Evolutionary conservation across 345 rosid genomes (phyloP).

Genomic region (Balakata baccata): DNA sequence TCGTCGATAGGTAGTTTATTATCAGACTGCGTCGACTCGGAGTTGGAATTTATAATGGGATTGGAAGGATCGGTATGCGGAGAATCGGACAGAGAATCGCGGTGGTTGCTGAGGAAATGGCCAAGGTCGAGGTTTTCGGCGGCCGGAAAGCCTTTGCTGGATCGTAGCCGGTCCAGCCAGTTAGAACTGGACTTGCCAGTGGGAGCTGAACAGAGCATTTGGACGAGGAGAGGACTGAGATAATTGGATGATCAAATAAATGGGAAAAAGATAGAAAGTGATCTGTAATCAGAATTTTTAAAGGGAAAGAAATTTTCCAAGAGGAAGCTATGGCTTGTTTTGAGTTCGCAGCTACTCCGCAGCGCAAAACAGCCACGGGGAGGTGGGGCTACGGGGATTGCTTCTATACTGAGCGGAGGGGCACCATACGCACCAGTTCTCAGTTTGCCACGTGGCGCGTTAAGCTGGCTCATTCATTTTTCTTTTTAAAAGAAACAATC

Average conservation of each 20-base stretch:
- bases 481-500: too few species aligned
- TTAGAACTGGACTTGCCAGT: conserved; percentile 54
- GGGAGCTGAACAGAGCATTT: conserved; percentile 64
- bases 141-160: conserved; percentile 66
- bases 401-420: background rate
- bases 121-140: conserved; percentile 59
- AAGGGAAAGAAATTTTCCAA: background rate
- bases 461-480: too few species aligned
- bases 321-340: background rate
- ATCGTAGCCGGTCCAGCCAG: conserved; percentile 89
- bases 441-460: background rate
- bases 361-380: background rate
- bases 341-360: background rate
- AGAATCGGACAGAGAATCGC: conserved; percentile 21
- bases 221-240: background rate
- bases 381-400: background rate
- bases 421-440: background rate
- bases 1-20: conserved; percentile 14
- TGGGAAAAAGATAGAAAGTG: background rate
- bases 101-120: conserved; percentile 45
- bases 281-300: background rate
- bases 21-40: conserved; percentile 37
- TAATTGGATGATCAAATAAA: background rate
- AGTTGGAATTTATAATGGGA: conserved; percentile 20
- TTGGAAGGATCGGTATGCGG: conserved; percentile 37